Evolutionary conservation across 78 protist genomes (phyloP), one percentile per base, ranked within the genome.

Genomic region (Dictyostelium firmibasis): DNA sequence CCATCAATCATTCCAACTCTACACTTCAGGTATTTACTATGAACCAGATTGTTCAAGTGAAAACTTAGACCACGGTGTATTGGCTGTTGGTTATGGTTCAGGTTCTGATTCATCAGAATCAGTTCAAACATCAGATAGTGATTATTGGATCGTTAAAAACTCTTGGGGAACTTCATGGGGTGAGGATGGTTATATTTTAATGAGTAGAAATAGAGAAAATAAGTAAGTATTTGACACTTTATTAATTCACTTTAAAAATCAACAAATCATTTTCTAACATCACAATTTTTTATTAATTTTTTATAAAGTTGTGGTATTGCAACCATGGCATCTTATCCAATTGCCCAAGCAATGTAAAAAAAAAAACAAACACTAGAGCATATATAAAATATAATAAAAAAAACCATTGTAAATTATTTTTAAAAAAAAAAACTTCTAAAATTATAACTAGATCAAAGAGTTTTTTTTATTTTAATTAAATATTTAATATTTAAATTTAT

Each of bases 31-130:
- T 82, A 93, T 97, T 84, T 78, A 91, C 82, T 64, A 84, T 79
- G 95, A 86, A 36, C 81, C 94, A 72, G 64, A 27, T 1, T 95
- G 97, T 77, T 91, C 96, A 38, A 23, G 77, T 29, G 84, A 93
- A n/a, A 20, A 10, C 27, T 91, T 97, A 16, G 98, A 97, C 74
- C 98, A 97, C 79, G 98, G 97, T 33, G 99, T 98, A 33, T 81
- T 96, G 35, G 95, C 92, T 6, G 98, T 97, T 33, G 99, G 99
- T 82, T 92, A 86, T 38, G 93, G 87, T 25, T 47, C 62, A 50
- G 62, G 62, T 50, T 50, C 62, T 14, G 62, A 50, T 1, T 0
- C 62, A 50, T 50, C 62, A n/a, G n/a, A n/a, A n/a, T n/a, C n/a
- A n/a, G n/a, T n/a, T n/a, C n/a, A n/a, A n/a, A n/a, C n/a, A 50